Evolutionary conservation across 176 grass and related monocot genomes (phyloP).

Genomic region (Urochloa ruziziensis): DNA sequence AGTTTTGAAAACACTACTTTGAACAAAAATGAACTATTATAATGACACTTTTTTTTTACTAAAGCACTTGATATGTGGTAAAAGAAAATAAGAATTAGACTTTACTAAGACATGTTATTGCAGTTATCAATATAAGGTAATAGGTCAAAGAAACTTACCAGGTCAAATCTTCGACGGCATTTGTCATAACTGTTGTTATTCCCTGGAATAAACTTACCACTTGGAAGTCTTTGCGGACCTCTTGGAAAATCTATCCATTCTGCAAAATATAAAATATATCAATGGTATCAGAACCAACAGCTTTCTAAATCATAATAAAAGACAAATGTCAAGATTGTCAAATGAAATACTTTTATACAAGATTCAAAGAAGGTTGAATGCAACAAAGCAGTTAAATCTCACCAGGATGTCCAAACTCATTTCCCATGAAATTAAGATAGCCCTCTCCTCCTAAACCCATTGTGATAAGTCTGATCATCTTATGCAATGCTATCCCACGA

Average conservation of each 20-base stretch:
- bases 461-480: conserved; percentile 98
- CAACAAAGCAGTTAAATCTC: conserved; percentile 28
- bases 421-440: conserved; percentile 99
- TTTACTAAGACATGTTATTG: not conserved
- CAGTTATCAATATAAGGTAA: conserved; percentile 3
- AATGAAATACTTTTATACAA: not conserved
- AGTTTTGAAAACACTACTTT: not conserved
- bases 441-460: conserved; percentile 96
- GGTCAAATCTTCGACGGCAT: conserved; percentile 84
- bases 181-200: conserved; percentile 91
- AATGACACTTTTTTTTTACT: not conserved
- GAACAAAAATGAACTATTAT: conserved; percentile 16
- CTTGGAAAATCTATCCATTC: conserved; percentile 97
- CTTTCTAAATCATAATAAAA: not conserved
- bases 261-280: conserved; percentile 39
- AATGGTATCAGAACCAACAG: conserved; percentile 19
- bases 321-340: conserved; percentile 7
- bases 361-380: not conserved
- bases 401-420: conserved; percentile 99
- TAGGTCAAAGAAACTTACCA: conserved; percentile 45
- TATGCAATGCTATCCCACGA: conserved; percentile 97
- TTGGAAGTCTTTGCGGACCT: conserved; percentile 56
- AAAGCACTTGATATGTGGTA: conserved; percentile 1
- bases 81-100: conserved; percentile 1
- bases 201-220: conserved; percentile 70